Evolutionary conservation across 1,284 basidiomycete species (phyloP), one percentile per base, ranked within the genome.

Genomic region (Trametes pubescens): DNA sequence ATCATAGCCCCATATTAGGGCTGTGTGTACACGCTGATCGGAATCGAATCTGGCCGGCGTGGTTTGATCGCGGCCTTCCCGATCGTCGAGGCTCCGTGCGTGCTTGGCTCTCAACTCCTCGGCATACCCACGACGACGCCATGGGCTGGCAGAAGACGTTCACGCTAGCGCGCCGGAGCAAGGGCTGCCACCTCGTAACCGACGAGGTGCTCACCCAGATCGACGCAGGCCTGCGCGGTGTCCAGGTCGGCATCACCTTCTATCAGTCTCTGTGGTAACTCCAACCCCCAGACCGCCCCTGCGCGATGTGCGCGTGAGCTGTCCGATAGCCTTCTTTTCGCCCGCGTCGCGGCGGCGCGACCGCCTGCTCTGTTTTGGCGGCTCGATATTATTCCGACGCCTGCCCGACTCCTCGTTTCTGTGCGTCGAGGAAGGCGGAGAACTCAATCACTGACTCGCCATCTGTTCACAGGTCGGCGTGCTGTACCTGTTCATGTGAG

Each of bases 61-160:
- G 7, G 21, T 24, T 47, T 51, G 49, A 51, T 51, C 49, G 32
- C 49, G 24, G 16, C n/a, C 49, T 51, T 51, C 52, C 29, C 52
- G 52, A 54, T 54, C 52, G 37, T 18, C 37, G 22, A n/a, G 32
- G 34, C 52, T n/a, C 9, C 46, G 46, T 29, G 22, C 46, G 24
- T 14, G 4, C 14, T 46, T 43, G n/a, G 46, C 35, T 34, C 40
- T 43, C 26, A 51, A 32, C 11, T 22, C 46, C 47, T 51, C 38
- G 35, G n/a, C 7, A 34, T 18, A 37, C 59, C 37, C 32, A 24
- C 43, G 44, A 35, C 49, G 5, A 24, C 35, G 29, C n/a, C 49
- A 96, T 98, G 95, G 93, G 90, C 61, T 97, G 95, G 93, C 96
- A 98, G 76, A 95, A 91, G 77, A 90, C 90, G 8, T 96, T 98